Conservation (phyloP, 2,329 filamentous ascomycete genomes). For the Ophiostoma novo-ulmi region DNA sequence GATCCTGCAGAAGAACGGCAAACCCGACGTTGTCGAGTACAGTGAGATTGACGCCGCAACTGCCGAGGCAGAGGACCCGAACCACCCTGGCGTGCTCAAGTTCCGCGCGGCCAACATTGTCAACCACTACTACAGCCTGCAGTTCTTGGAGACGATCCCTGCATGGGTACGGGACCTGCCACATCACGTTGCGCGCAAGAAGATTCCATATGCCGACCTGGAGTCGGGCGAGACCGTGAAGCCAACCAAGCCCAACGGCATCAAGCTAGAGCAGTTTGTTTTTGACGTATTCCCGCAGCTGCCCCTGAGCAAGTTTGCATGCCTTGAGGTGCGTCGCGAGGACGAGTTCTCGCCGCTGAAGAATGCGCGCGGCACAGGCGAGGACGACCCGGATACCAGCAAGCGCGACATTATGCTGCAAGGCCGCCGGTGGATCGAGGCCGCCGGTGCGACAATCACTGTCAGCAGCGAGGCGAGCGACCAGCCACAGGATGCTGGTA, state of each 20-base stretch:
- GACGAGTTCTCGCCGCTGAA: slow-evolving; percentile 98
- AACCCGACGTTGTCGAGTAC: slow-evolving; percentile 96
- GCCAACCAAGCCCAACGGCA: slow-evolving; percentile 90
- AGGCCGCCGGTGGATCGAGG: slow-evolving; percentile 78
- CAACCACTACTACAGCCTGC: slow-evolving; percentile 98
- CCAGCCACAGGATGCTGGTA: slow-evolving; percentile 56
- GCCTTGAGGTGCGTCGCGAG: slow-evolving; percentile 90
- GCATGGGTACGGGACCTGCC: slow-evolving; percentile 79
- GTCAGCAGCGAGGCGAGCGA: slow-evolving; percentile 10
- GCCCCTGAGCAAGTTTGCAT: slow-evolving; percentile 82
- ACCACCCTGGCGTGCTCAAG: slow-evolving; percentile 76
- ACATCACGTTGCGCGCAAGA: slow-evolving; percentile 96
- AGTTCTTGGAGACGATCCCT: slow-evolving; percentile 86
- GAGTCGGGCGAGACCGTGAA: slow-evolving; percentile 75
- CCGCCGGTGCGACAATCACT: slow-evolving; percentile 69
- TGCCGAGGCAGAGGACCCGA: slow-evolving; percentile 81
- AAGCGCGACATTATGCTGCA: slow-evolving; percentile 84
- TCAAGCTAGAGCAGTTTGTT: slow-evolving; percentile 98
- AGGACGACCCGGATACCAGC: slow-evolving; percentile 93
- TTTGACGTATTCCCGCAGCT: slow-evolving; percentile 96
- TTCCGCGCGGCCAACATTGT: slow-evolving; percentile 99
- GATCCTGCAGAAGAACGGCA: slow-evolving; percentile 91
- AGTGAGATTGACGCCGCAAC: slow-evolving; percentile 88
- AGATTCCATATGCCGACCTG: slow-evolving; percentile 82
- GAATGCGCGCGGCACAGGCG: slow-evolving; percentile 76